phyloP scores from a whole-genome alignment of 164 flowering plant genomes.

The Amborella trichopoda region DNA sequence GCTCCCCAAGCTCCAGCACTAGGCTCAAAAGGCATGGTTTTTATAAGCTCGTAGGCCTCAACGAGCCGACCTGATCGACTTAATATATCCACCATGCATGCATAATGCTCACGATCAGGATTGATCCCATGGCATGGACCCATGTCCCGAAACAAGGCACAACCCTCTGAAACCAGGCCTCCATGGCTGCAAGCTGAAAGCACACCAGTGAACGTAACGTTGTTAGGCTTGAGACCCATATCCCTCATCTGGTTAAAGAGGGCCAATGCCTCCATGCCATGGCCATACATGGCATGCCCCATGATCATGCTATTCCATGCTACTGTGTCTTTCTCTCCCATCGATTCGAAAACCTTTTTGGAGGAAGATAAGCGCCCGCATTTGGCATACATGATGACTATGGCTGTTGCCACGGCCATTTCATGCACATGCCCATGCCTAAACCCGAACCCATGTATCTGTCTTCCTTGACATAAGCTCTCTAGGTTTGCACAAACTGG shows the following conservation, averaged over 20 bases:
- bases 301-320: slow-evolving; percentile 61
- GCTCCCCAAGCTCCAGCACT: slow-evolving; percentile 56
- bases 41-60: slow-evolving; percentile 43
- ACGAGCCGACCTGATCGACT: slow-evolving; percentile 43
- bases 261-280: slow-evolving; percentile 30
- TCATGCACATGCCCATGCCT: slow-evolving; percentile 22
- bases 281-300: slow-evolving; percentile 57
- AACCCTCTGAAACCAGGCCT: slow-evolving; percentile 36
- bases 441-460: slow-evolving; percentile 34
- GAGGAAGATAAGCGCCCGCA: slow-evolving; percentile 41
- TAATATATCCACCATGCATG: slow-evolving; percentile 49
- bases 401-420: slow-evolving; percentile 27
- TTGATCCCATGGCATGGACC: slow-evolving; percentile 19
- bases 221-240: slow-evolving; percentile 36
- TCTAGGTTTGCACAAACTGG: slow-evolving; percentile 40
- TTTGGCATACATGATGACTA: slow-evolving; percentile 47
- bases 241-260: slow-evolving; percentile 35
- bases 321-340: slow-evolving; percentile 28
- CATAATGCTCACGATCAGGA: slow-evolving; percentile 44
- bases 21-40: slow-evolving; percentile 42
- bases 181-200: slow-evolving; percentile 54
- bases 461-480: slow-evolving; percentile 31
- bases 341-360: slow-evolving; percentile 20
- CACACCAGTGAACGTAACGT: slow-evolving; percentile 43
- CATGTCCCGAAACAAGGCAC: slow-evolving; percentile 31